Percentiles rank a stretch among this genome's conserved stretches.
phyloP scores from a whole-genome alignment of 1,284 basidiomycete genomes.

The Puccinia horiana region DNA sequence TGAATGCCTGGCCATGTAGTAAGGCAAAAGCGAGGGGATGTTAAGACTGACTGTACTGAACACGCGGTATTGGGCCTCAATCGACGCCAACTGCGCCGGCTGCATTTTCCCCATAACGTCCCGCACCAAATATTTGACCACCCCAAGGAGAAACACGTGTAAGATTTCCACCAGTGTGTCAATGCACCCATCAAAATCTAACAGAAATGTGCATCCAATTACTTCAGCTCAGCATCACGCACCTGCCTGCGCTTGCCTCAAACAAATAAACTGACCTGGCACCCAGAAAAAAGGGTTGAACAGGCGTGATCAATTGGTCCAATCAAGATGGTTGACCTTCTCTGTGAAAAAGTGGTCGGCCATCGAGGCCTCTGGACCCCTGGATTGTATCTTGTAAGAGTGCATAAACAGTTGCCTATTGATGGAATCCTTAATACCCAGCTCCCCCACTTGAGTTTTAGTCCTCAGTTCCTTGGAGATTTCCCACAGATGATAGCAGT shows the following conservation, averaged over 20 bases:
- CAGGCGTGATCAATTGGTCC: neutral
- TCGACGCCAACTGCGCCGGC: no score
- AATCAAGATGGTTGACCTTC: neutral
- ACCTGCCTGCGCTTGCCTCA: no score
- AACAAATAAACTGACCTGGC: neutral
- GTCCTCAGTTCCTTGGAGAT: neutral
- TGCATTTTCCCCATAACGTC: neutral
- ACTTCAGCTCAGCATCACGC: no score
- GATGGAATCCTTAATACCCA: neutral
- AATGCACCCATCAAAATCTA: neutral
- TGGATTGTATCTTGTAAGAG: neutral
- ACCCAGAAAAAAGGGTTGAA: neutral
- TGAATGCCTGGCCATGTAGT: neutral
- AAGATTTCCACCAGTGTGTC: conserved; percentile 4
- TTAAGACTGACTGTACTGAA: neutral
- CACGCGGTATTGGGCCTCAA: neutral
- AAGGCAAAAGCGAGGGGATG: no score
- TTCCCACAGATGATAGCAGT: no score
- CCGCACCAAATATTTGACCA: neutral
- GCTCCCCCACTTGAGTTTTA: no score
- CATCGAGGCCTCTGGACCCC: neutral
- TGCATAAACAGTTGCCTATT: neutral
- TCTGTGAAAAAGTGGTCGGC: neutral
- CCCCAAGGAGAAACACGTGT: neutral
- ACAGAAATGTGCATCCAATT: neutral